These are phyloP conservation scores for Pichia heedii DNA, from an alignment of 805 yeast species.

Conservation along the genomic window DNA sequence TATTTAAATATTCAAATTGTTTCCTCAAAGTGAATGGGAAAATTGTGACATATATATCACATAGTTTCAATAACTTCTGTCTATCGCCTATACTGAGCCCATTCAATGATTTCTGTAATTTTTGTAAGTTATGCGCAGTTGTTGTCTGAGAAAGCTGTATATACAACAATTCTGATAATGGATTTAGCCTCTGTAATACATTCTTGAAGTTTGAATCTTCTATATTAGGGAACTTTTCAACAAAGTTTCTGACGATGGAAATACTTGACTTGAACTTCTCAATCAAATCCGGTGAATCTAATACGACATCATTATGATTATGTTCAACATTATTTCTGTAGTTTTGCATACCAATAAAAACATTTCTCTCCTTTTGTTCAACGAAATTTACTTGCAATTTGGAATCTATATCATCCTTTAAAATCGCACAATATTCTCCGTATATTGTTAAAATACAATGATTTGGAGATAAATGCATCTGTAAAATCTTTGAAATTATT, in stretches of 20 bases:
- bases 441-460: constrained; percentile 32
- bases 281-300: too few relatives aligned
- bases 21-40: constrained; percentile 25
- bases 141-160: constrained; percentile 37
- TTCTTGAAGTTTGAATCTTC: not conserved
- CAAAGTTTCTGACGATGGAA: not conserved
- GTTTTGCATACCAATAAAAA: too few relatives aligned
- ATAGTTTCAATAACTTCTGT: not conserved
- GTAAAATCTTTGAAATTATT: constrained; percentile 36
- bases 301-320: not conserved
- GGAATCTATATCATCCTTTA: constrained; percentile 8
- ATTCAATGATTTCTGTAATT: constrained; percentile 13
- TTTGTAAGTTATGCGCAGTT: constrained; percentile 20
- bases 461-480: constrained; percentile 35
- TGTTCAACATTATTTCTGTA: not conserved
- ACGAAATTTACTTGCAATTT: too few relatives aligned
- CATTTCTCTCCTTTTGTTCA: too few relatives aligned
- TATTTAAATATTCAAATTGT: constrained; percentile 13
- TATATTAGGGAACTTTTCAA: not conserved
- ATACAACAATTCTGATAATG: constrained; percentile 50
- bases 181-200: constrained; percentile 42
- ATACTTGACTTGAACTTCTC: constrained; percentile 21
- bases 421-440: constrained; percentile 2
- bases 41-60: constrained; percentile 22
- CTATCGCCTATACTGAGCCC: not conserved